These are phyloP conservation scores for Linum tenue DNA, from an alignment of 345 rosid genomes.

Conservation along the genomic window DNA sequence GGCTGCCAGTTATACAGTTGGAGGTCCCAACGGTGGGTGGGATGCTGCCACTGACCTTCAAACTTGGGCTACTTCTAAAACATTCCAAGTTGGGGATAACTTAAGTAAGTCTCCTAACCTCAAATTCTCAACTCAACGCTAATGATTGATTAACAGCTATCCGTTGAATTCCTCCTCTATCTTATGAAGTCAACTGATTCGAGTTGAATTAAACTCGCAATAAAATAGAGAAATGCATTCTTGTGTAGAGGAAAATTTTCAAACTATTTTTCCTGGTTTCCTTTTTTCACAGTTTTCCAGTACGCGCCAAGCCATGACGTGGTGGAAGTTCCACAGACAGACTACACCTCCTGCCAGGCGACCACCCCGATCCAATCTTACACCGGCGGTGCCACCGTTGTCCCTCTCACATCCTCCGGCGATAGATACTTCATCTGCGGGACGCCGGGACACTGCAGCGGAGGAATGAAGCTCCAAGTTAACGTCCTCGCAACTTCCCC, in stretches of 20 bases:
- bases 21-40: conserved; percentile 62
- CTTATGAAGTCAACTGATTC: not conserved
- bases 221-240: too few species aligned
- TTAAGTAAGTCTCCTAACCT: conserved; percentile 37
- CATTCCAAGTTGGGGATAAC: conserved; percentile 50
- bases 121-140: not conserved
- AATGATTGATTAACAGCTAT: not conserved
- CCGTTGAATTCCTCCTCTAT: not conserved
- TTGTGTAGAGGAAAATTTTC: not conserved
- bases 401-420: conserved; percentile 53
- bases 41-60: conserved; percentile 32
- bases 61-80: conserved; percentile 49
- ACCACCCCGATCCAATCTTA: conserved; percentile 33
- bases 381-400: conserved; percentile 40
- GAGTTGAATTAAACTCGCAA: too few species aligned
- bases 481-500: conserved; percentile 33
- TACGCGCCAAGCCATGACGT: conserved; percentile 45
- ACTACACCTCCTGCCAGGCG: conserved; percentile 45
- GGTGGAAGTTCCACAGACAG: conserved; percentile 48
- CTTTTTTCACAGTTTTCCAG: conserved; percentile 42
- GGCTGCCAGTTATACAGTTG: conserved; percentile 53
- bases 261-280: not conserved
- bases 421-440: conserved; percentile 79
- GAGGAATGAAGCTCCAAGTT: conserved; percentile 67
- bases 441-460: conserved; percentile 49